A percentile compares a stretch with the other conserved stretches of the same genome.
Conservation (phyloP, 129 eudicot genomes). For the Lonicera japonica region DNA sequence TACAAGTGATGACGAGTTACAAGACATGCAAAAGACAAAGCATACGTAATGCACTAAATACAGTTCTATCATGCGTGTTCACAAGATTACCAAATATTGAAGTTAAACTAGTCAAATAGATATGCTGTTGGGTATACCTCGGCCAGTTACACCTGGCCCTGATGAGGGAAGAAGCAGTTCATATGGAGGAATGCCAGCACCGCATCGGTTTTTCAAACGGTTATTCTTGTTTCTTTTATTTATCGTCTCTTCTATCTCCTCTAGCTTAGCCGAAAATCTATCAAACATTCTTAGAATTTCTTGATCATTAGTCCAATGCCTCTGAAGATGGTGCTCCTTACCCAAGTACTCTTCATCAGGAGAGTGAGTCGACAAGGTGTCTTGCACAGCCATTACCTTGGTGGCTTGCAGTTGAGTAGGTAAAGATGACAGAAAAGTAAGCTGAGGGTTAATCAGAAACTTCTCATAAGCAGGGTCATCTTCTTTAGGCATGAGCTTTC, state of each 20-base stretch:
- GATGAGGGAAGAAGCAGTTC: slow-evolving; percentile 70
- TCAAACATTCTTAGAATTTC: slow-evolving; percentile 36
- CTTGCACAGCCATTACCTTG: slow-evolving; percentile 81
- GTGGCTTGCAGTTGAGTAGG: slow-evolving; percentile 79
- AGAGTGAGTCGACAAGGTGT: slow-evolving; percentile 69
- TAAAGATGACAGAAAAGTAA: slow-evolving; percentile 51
- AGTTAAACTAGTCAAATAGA: slow-evolving; percentile 36
- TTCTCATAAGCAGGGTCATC: slow-evolving; percentile 46
- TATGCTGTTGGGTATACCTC: slow-evolving; percentile 77
- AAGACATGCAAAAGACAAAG: background rate
- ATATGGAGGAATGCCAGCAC: slow-evolving; percentile 89
- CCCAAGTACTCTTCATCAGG: slow-evolving; percentile 71
- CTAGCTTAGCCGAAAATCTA: slow-evolving; percentile 35
- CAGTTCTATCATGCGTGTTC: background rate
- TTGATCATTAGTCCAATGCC: slow-evolving; percentile 31
- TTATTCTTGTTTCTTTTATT: slow-evolving; percentile 45
- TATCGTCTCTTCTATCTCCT: slow-evolving; percentile 54
- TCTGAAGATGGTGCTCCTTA: slow-evolving; percentile 35
- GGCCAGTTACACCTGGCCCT: slow-evolving; percentile 67
- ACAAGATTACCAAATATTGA: background rate
- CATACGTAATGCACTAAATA: background rate
- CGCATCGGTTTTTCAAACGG: slow-evolving; percentile 43
- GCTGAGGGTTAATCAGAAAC: slow-evolving; percentile 50
- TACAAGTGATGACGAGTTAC: background rate
- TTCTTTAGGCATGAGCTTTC: slow-evolving; percentile 54